Percentiles rank a stretch among this genome's conserved stretches.
phyloP scores from a whole-genome alignment of 2,329 filamentous ascomycete genomes.

The Tothia fuscella region DNA sequence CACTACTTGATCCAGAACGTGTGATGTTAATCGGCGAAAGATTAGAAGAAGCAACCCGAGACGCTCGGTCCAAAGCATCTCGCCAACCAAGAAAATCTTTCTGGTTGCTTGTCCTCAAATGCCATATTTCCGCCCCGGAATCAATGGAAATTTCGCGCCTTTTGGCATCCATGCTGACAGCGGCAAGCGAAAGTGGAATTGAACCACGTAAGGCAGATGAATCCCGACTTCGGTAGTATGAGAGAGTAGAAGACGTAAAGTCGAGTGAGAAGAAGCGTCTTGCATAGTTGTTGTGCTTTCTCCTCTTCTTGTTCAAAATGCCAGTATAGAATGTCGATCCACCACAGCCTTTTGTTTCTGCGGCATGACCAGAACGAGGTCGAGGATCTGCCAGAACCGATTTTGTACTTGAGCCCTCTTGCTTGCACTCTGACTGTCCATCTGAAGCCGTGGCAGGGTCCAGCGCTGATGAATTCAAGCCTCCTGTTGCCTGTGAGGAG shows the following conservation, averaged over 20 bases:
- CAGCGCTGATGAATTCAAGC: conserved; percentile 23
- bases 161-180: conserved; percentile 78
- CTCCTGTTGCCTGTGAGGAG: conserved; percentile 43
- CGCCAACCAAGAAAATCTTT: conserved; percentile 87
- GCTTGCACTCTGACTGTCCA: conserved; percentile 40
- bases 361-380: conserved; percentile 26
- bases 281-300: conserved; percentile 91
- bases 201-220: conserved; percentile 86
- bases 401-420: conserved; percentile 17
- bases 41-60: conserved; percentile 35
- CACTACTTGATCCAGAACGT: conserved; percentile 2
- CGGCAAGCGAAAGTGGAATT: conserved; percentile 82
- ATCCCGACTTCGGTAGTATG: conserved; percentile 91
- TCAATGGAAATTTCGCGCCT: conserved; percentile 90
- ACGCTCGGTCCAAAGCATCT: conserved; percentile 70
- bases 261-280: conserved; percentile 92
- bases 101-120: conserved; percentile 68
- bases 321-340: conserved; percentile 63
- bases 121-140: conserved; percentile 94
- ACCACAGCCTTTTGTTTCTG: conserved; percentile 17
- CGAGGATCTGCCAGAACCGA: conserved; percentile 25
- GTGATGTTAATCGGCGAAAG: conserved; percentile 15
- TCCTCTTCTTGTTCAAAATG: conserved; percentile 73
- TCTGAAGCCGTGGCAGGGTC: conserved; percentile 31
- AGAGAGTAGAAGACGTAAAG: conserved; percentile 84